These are phyloP conservation scores for Tricharina praecox DNA, from an alignment of 495 filamentous ascomycete species.

Conservation along the genomic window DNA sequence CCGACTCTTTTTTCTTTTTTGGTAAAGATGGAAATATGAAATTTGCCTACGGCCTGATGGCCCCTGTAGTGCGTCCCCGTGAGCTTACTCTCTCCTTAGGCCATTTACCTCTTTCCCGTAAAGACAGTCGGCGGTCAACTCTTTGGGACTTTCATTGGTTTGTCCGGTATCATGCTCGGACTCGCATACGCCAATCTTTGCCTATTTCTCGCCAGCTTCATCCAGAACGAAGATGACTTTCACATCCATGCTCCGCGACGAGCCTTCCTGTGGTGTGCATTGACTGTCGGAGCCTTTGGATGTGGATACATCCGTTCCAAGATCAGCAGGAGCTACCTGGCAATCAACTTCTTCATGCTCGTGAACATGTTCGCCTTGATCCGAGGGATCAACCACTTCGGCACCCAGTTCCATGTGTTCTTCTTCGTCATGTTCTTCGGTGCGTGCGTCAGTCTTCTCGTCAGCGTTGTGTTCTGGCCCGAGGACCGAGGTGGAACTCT, in stretches of 20 bases:
- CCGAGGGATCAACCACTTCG: slow-evolving; percentile 19
- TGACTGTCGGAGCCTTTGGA: slow-evolving; percentile 11
- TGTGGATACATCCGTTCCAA: slow-evolving; percentile 25
- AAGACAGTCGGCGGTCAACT: slow-evolving; percentile 24
- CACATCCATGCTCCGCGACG: slow-evolving; percentile 15
- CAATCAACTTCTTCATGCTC: slow-evolving; percentile 20
- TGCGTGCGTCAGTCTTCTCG: slow-evolving; percentile 16
- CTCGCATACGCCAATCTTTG: slow-evolving; percentile 21
- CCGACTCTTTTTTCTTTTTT: too few species aligned
- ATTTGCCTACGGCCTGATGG: too few species aligned
- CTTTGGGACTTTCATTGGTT: slow-evolving; percentile 15
- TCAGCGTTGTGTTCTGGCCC: slow-evolving; percentile 19
- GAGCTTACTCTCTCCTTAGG: slow-evolving; percentile 7
- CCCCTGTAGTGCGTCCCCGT: too few species aligned
- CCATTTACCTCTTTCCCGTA: slow-evolving; percentile 25
- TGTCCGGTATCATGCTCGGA: slow-evolving; percentile 13
- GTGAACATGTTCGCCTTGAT: slow-evolving; percentile 28
- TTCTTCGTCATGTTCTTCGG: slow-evolving; percentile 23
- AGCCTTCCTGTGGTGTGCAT: slow-evolving; percentile 15
- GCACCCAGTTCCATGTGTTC: slow-evolving; percentile 14
- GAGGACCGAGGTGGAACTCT: slow-evolving; percentile 23
- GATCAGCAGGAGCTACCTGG: slow-evolving; percentile 18
- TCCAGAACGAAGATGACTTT: slow-evolving; percentile 9
- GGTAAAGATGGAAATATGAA: too few species aligned
- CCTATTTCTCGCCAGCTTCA: slow-evolving; percentile 14